These are phyloP conservation scores for Chaetomium tenue DNA, from an alignment of 495 filamentous ascomycete genomes.

Conservation along the genomic window DNA sequence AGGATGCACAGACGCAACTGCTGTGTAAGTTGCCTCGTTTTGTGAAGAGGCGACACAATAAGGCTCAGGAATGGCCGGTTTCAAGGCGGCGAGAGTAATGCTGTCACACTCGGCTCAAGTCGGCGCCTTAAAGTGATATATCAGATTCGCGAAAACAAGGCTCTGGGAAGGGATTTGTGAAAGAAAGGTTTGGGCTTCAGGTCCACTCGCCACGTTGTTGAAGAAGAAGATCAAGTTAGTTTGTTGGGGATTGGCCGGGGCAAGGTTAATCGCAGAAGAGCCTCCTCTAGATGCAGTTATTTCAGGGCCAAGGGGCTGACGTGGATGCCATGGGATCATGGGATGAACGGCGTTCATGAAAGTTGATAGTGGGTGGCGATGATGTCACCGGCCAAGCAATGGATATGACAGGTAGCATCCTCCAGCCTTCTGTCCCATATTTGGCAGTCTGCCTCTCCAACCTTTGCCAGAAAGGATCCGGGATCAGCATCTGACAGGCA, in stretches of 20 bases:
- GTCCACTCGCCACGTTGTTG: not conserved
- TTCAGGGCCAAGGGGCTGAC: not conserved
- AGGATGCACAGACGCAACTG: slow-evolving; percentile 7
- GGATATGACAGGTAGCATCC: not conserved
- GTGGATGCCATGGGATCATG: slow-evolving; percentile 2
- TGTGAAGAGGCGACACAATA: not conserved
- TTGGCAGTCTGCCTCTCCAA: not conserved
- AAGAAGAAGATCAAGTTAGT: not conserved
- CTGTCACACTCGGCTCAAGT: not conserved
- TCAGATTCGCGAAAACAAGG: not conserved
- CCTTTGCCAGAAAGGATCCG: no score
- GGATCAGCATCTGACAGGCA: not conserved
- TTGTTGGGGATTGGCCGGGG: not conserved
- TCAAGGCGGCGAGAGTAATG: not conserved
- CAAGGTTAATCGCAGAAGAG: not conserved
- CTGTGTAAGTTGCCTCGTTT: slow-evolving; percentile 1
- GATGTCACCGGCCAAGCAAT: slow-evolving; percentile 13
- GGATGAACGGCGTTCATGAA: slow-evolving; percentile 8
- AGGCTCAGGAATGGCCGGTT: not conserved
- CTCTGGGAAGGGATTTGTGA: not conserved
- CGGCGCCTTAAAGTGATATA: not conserved
- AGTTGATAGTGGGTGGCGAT: slow-evolving; percentile 6
- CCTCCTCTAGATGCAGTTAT: not conserved
- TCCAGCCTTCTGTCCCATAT: no score
- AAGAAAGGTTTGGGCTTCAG: no score